These are phyloP conservation scores for Heritiera littoralis DNA, from an alignment of 345 rosid genomes.

Conservation along the genomic window DNA sequence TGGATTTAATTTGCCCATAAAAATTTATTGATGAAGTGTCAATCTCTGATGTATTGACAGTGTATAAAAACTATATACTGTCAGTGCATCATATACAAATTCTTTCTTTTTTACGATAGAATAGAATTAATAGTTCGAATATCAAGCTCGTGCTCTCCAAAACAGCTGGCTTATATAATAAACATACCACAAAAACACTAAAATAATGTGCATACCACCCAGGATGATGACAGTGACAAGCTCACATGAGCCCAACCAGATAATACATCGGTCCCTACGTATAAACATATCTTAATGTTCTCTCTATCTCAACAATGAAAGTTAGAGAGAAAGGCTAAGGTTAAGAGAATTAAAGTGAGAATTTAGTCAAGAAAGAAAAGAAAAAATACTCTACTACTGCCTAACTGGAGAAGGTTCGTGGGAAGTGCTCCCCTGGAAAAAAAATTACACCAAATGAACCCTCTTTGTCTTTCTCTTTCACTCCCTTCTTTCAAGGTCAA, in stretches of 20 bases:
- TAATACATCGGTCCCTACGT: constrained; percentile 52
- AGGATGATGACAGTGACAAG: constrained; percentile 50
- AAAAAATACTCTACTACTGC: constrained; percentile 5
- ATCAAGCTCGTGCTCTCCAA: constrained; percentile 23
- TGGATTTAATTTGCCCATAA: too few relatives aligned
- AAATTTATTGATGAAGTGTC: too few relatives aligned
- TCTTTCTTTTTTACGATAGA: not conserved
- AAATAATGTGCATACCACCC: constrained; percentile 30
- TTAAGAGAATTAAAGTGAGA: not conserved
- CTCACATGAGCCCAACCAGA: constrained; percentile 64
- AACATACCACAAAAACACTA: not conserved
- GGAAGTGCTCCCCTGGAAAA: constrained; percentile 14
- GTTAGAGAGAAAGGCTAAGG: not conserved
- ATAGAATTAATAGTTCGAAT: not conserved
- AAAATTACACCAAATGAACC: not conserved
- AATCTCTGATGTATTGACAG: too few relatives aligned
- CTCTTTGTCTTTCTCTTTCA: not conserved
- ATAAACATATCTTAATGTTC: constrained; percentile 19
- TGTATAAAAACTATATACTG: too few relatives aligned
- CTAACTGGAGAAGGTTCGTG: constrained; percentile 41
- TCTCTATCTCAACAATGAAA: not conserved
- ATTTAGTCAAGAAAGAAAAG: constrained; percentile 10
- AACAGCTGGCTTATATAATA: constrained; percentile 39
- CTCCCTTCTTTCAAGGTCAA: constrained; percentile 28
- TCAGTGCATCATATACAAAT: too few relatives aligned